A percentile compares a stretch with the other conserved stretches of the same genome.
Evolutionary conservation across 2,329 filamentous ascomycete species (phyloP).

Genomic region (Xylariaceae sp.): DNA sequence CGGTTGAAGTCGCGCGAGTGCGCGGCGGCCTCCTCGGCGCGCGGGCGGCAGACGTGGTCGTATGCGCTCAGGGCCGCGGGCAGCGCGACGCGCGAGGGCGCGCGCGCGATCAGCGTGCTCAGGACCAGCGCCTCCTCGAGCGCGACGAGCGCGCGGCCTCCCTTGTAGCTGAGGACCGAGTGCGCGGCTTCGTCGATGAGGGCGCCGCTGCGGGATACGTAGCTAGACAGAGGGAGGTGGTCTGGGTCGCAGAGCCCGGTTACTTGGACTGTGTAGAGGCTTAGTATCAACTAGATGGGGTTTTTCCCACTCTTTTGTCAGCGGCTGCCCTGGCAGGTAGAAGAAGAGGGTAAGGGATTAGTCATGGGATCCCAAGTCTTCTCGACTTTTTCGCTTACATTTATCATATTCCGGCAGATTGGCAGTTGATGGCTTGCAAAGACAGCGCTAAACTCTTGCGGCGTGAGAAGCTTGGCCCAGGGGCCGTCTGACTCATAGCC

Average conservation of each 20-base stretch:
- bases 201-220: conserved; percentile 20
- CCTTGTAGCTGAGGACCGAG: conserved; percentile 20
- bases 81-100: conserved; percentile 18
- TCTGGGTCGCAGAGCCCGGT: conserved; percentile 25
- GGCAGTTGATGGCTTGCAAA: conserved; percentile 20
- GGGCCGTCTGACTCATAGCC: conserved; percentile 10
- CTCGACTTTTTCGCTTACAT: conserved; percentile 21
- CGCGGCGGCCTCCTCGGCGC: conserved; percentile 21
- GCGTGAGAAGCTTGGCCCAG: conserved; percentile 28
- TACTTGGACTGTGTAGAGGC: conserved; percentile 29
- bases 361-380: too few relatives aligned
- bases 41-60: conserved; percentile 25
- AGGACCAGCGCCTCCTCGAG: conserved; percentile 28
- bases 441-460: conserved; percentile 28
- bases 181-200: conserved; percentile 26
- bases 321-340: too few relatives aligned
- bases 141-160: conserved; percentile 15
- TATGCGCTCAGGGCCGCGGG: conserved; percentile 26
- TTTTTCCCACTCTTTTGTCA: too few relatives aligned
- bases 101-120: conserved; percentile 22
- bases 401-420: conserved; percentile 26
- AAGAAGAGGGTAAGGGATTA: too few relatives aligned
- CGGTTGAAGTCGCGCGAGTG: conserved; percentile 18
- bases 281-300: conserved; percentile 29
- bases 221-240: conserved; percentile 20